phyloP scores from a whole-genome alignment of 306 rosid genomes.

The Glycine latifolia region DNA sequence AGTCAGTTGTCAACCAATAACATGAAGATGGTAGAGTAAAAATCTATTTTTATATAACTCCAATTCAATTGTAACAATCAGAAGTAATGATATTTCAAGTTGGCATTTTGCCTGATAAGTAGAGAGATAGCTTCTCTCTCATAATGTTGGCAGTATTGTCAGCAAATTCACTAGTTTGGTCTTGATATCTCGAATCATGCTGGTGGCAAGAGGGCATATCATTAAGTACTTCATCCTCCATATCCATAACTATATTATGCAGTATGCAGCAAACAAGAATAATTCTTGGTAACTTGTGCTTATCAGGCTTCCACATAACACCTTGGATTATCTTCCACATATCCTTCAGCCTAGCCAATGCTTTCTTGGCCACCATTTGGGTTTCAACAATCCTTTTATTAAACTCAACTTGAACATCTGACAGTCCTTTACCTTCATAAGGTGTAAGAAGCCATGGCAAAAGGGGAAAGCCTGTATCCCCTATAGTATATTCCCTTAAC shows the following conservation, averaged over 20 bases:
- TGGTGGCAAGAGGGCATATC: conserved; percentile 58
- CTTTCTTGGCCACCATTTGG: conserved; percentile 75
- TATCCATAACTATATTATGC: conserved; percentile 81
- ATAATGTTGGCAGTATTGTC: conserved; percentile 52
- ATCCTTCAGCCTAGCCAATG: conserved; percentile 79
- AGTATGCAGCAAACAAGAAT: conserved; percentile 86
- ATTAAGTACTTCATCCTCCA: conserved; percentile 72
- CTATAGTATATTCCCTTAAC: conserved; percentile 72
- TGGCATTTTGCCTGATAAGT: conserved; percentile 56
- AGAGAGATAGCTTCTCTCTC: conserved; percentile 73
- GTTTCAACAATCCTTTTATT: conserved; percentile 70
- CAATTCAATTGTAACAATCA: conserved; percentile 26
- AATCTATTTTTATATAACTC: conserved; percentile 13
- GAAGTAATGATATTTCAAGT: conserved; percentile 30
- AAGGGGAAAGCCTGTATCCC: conserved; percentile 80
- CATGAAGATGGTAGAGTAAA: conserved; percentile 26
- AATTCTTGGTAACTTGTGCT: conserved; percentile 78
- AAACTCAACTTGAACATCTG: conserved; percentile 61
- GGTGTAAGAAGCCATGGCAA: conserved; percentile 91
- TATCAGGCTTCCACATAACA: conserved; percentile 91
- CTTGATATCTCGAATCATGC: conserved; percentile 75
- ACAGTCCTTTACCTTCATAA: conserved; percentile 63
- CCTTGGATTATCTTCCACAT: conserved; percentile 86
- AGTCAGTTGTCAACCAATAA: conserved; percentile 28
- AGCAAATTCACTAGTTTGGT: conserved; percentile 65